Conservation (phyloP, 2,329 filamentous ascomycete genomes). For the Penicillium sp. region DNA sequence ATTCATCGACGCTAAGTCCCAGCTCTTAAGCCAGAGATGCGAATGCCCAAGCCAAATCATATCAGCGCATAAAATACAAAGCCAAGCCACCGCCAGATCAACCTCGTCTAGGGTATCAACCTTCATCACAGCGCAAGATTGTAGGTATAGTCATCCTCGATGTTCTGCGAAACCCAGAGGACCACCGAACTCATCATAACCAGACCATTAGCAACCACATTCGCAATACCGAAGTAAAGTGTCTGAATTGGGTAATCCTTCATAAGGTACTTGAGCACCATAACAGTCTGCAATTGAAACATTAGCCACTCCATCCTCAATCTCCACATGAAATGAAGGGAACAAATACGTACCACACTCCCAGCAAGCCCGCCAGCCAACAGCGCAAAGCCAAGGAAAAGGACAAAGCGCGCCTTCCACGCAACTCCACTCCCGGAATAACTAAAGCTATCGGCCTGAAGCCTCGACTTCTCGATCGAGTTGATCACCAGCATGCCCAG, state of each 20-base stretch:
- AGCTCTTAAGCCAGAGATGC: conserved; percentile 8
- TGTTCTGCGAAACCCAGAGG: conserved; percentile 69
- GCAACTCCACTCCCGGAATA: conserved; percentile 65
- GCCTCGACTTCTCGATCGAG: conserved; percentile 65
- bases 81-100: background rate
- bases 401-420: conserved; percentile 68
- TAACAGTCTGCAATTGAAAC: conserved; percentile 50
- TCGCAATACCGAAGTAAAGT: conserved; percentile 66
- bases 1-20: conserved; percentile 15
- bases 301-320: background rate
- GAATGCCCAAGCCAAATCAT: conserved; percentile 13
- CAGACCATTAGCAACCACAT: conserved; percentile 62
- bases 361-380: conserved; percentile 67
- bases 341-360: conserved; percentile 53
- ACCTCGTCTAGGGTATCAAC: background rate
- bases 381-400: conserved; percentile 68
- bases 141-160: conserved; percentile 71
- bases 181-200: conserved; percentile 67
- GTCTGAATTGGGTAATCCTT: conserved; percentile 59
- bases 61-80: conserved; percentile 22
- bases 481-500: conserved; percentile 72
- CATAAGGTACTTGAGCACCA: conserved; percentile 67
- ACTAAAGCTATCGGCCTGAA: conserved; percentile 63
- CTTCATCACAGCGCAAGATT: conserved; percentile 58
- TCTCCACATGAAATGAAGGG: background rate